Conservation (phyloP, 352 stramenopile species). For the Phytophthora boehmeriae region DNA sequence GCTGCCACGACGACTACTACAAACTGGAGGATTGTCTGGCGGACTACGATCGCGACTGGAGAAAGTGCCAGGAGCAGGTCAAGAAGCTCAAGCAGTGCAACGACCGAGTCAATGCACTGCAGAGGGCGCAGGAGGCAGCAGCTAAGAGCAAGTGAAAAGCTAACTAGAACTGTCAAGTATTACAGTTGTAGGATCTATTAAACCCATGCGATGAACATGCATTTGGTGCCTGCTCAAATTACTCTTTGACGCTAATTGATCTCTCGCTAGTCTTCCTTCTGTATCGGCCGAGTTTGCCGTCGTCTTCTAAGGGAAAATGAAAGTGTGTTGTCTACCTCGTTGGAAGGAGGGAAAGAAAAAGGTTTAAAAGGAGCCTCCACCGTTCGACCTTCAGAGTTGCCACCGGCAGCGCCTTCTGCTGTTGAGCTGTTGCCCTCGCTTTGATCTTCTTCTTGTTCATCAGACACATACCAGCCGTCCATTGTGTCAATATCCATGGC, state of each 20-base stretch:
- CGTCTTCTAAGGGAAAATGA: constrained; percentile 30
- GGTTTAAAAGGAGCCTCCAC: constrained; percentile 78
- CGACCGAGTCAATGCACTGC: constrained; percentile 62
- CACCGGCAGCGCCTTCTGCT: constrained; percentile 16
- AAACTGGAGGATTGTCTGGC: constrained; percentile 85
- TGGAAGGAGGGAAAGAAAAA: constrained; percentile 23
- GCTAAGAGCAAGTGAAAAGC: not conserved
- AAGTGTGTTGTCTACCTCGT: constrained; percentile 21
- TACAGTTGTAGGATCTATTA: constrained; percentile 2
- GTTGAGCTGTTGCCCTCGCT: constrained; percentile 16
- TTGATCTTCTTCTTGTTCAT: constrained; percentile 80
- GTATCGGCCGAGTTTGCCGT: constrained; percentile 10
- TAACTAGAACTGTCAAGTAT: constrained; percentile 8
- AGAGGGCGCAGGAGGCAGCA: constrained; percentile 39
- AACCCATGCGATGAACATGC: constrained; percentile 18
- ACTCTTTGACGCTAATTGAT: constrained; percentile 20
- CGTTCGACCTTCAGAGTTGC: constrained; percentile 52
- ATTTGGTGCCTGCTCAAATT: constrained; percentile 35
- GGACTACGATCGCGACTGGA: constrained; percentile 86
- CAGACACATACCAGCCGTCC: constrained; percentile 89
- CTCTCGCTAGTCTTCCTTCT: constrained; percentile 12
- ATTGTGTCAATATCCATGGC: constrained; percentile 91
- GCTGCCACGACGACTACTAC: constrained; percentile 86
- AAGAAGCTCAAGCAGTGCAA: constrained; percentile 84
- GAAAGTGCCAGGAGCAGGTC: constrained; percentile 83